These are phyloP conservation scores for Teratosphaeriaceae sp. DNA, from an alignment of 2,329 filamentous ascomycete species.

Conservation along the genomic window DNA sequence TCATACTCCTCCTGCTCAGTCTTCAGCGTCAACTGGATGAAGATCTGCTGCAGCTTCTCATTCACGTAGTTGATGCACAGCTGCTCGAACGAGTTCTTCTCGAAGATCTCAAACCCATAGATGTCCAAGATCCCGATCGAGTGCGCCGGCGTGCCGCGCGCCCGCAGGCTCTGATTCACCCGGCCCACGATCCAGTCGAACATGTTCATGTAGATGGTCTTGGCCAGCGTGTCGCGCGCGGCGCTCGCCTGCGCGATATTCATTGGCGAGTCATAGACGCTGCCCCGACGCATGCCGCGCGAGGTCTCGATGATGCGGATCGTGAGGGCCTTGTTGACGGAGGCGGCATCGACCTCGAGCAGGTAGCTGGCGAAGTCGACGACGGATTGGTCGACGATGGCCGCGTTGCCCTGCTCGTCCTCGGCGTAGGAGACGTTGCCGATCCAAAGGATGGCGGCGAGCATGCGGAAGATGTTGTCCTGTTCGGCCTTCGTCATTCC, in stretches of 20 bases:
- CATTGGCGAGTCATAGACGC: conserved; percentile 66
- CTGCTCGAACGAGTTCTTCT: conserved; percentile 98
- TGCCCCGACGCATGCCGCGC: conserved; percentile 58
- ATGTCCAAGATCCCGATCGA: conserved; percentile 97
- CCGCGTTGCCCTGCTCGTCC: conserved; percentile 82
- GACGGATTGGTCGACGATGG: conserved; percentile 80
- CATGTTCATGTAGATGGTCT: conserved; percentile 94
- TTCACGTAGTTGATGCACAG: conserved; percentile 99
- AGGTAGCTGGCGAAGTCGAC: conserved; percentile 93
- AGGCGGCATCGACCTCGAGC: conserved; percentile 73
- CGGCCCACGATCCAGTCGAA: conserved; percentile 98
- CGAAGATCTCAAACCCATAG: conserved; percentile 98
- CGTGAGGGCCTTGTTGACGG: conserved; percentile 81
- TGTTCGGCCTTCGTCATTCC: conserved; percentile 83
- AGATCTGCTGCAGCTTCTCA: conserved; percentile 98
- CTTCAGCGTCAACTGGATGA: conserved; percentile 94
- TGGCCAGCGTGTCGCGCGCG: conserved; percentile 84
- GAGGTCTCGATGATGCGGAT: conserved; percentile 75
- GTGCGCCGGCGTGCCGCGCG: conserved; percentile 67
- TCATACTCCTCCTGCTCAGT: conserved; percentile 97
- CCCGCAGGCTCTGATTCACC: conserved; percentile 80
- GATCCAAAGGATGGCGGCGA: conserved; percentile 86
- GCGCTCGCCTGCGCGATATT: conserved; percentile 81
- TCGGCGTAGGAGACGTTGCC: conserved; percentile 90
- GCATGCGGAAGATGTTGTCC: conserved; percentile 93